phyloP scores from a whole-genome alignment of 2,329 filamentous ascomycete genomes.

The Colletotrichum orchidophilum region DNA sequence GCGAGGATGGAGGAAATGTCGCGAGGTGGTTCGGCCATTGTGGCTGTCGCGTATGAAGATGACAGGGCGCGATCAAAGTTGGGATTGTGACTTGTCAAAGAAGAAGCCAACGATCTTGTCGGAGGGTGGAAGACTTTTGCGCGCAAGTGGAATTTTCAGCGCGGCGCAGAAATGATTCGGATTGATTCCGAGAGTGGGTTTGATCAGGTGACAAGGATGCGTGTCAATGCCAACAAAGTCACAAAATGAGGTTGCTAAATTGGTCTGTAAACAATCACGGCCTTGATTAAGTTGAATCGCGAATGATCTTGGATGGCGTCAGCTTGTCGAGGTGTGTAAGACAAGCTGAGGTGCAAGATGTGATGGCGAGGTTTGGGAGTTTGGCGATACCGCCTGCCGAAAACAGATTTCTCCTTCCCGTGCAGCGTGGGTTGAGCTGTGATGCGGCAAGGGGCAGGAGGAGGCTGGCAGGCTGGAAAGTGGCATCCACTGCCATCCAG shows the following conservation, averaged over 20 bases:
- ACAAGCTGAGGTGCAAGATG: constrained; percentile 16
- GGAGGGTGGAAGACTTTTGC: constrained; percentile 7
- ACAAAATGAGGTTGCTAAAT: neutral
- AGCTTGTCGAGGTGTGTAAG: constrained; percentile 10
- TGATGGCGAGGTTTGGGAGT: constrained; percentile 23
- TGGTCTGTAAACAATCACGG: neutral
- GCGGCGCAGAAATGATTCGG: constrained; percentile 2
- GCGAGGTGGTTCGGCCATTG: constrained; percentile 51
- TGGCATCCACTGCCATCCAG: neutral
- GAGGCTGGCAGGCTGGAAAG: neutral
- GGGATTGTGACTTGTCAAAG: neutral
- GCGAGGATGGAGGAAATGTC: constrained; percentile 59
- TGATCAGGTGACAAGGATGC: constrained; percentile 23
- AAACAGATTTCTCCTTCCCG: constrained; percentile 18
- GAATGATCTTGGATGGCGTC: neutral
- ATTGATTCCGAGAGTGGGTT: constrained; percentile 20
- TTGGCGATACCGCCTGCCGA: constrained; percentile 33
- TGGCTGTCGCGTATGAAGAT: constrained; percentile 10
- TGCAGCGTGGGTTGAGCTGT: neutral
- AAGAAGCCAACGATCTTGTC: neutral
- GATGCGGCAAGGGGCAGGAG: constrained; percentile 1
- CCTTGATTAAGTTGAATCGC: neutral
- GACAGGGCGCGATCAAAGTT: neutral
- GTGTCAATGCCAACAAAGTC: constrained; percentile 4
- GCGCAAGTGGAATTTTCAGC: constrained; percentile 28